Percentiles rank a stretch among this genome's conserved stretches.
Evolutionary conservation across 768 basidiomycete species (phyloP).

Genomic region (Boletus sp.): DNA sequence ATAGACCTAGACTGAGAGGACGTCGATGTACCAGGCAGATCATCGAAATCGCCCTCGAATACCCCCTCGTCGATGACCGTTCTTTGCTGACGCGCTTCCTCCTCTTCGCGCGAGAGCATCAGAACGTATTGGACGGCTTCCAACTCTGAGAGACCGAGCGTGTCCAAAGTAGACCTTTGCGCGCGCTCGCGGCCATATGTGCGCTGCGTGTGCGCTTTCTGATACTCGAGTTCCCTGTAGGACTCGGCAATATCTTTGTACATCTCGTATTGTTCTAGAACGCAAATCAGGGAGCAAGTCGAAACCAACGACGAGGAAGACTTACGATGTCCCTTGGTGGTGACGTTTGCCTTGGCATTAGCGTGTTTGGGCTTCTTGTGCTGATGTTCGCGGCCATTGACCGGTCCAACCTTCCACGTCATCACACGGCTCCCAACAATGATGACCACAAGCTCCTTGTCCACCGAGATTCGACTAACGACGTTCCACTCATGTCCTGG

Average conservation of each 20-base stretch:
- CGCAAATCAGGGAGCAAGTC: not conserved
- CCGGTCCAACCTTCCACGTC: slow-evolving; percentile 63
- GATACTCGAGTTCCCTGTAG: slow-evolving; percentile 47
- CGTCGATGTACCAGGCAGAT: slow-evolving; percentile 6
- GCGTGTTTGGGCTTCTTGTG: slow-evolving; percentile 35
- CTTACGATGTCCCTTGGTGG: slow-evolving; percentile 50
- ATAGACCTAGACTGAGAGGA: slow-evolving; percentile 17
- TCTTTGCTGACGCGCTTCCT: slow-evolving; percentile 23
- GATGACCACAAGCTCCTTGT: slow-evolving; percentile 53
- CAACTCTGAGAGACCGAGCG: slow-evolving; percentile 68
- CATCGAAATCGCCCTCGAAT: slow-evolving; percentile 50
- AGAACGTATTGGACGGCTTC: slow-evolving; percentile 79
- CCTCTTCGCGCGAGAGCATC: slow-evolving; percentile 85
- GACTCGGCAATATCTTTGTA: slow-evolving; percentile 63
- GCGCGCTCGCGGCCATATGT: slow-evolving; percentile 51
- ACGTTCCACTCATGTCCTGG: slow-evolving; percentile 38
- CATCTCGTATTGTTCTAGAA: slow-evolving; percentile 62
- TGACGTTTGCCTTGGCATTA: slow-evolving; percentile 25
- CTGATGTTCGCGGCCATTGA: slow-evolving; percentile 29
- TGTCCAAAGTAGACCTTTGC: slow-evolving; percentile 54
- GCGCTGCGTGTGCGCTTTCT: slow-evolving; percentile 38
- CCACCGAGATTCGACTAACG: slow-evolving; percentile 59
- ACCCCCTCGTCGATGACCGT: slow-evolving; percentile 49
- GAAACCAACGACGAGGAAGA: not conserved
- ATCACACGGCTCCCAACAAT: slow-evolving; percentile 60